Evolutionary conservation across 345 rosid genomes (phyloP).

Genomic region (Aurinia saxatilis): DNA sequence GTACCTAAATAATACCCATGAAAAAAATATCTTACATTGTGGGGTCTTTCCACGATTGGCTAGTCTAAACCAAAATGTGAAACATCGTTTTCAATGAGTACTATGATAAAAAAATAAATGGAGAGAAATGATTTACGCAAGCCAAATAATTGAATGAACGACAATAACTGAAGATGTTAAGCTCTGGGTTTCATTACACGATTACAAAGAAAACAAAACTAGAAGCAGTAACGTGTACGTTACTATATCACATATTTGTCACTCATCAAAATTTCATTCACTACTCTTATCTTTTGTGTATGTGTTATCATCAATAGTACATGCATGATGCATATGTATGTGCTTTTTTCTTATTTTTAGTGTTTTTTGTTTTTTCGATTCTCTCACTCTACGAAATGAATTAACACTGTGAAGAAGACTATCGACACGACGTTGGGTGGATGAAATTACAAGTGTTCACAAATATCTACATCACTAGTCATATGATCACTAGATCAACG

Average conservation of each 20-base stretch:
- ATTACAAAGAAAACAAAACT: background rate
- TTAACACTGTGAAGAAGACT: too few relatives aligned
- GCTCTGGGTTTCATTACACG: background rate
- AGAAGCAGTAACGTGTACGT: background rate
- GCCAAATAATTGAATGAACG: background rate
- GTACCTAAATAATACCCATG: background rate
- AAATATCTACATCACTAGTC: too few relatives aligned
- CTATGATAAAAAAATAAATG: background rate
- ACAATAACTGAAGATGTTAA: background rate
- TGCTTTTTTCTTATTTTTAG: too few relatives aligned
- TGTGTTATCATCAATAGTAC: background rate
- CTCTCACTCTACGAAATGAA: too few relatives aligned
- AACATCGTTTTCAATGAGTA: background rate
- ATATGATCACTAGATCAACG: too few relatives aligned
- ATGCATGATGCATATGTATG: too few relatives aligned
- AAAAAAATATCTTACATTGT: background rate
- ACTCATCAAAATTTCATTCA: background rate
- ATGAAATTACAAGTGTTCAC: too few relatives aligned
- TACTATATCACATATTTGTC: background rate
- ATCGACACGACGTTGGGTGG: too few relatives aligned
- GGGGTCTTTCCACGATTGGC: background rate
- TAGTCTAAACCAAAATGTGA: background rate
- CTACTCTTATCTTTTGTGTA: background rate
- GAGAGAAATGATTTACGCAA: background rate
- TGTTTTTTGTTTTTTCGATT: too few relatives aligned